These are phyloP conservation scores for Fomitopsis serialis DNA, from an alignment of 768 basidiomycete genomes.

Conservation along the genomic window DNA sequence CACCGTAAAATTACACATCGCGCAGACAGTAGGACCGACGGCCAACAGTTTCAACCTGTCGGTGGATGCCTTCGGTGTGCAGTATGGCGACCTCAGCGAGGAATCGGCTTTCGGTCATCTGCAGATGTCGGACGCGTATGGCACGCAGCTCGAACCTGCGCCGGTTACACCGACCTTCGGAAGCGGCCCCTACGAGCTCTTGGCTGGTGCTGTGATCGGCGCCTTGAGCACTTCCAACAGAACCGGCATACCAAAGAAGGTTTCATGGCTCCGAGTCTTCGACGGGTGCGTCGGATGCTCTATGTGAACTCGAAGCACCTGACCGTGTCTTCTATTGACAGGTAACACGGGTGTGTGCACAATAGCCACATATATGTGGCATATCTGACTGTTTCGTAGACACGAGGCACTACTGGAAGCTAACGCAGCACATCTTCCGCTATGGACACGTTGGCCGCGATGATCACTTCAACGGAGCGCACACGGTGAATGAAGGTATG, in stretches of 20 bases:
- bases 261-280: slow-evolving; percentile 22
- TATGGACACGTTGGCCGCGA: slow-evolving; percentile 33
- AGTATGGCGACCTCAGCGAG: slow-evolving; percentile 31
- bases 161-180: slow-evolving; percentile 44
- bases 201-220: slow-evolving; percentile 29
- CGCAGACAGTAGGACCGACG: slow-evolving; percentile 57
- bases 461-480: slow-evolving; percentile 31
- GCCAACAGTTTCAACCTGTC: slow-evolving; percentile 54
- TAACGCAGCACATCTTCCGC: slow-evolving; percentile 59
- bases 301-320: neutral
- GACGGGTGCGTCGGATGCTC: slow-evolving; percentile 8
- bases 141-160: slow-evolving; percentile 56
- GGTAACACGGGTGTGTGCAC: slow-evolving; percentile 21
- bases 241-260: slow-evolving; percentile 15
- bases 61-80: slow-evolving; percentile 49
- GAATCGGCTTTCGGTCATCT: slow-evolving; percentile 39
- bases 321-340: neutral
- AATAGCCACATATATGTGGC: neutral
- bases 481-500: slow-evolving; percentile 72
- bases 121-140: slow-evolving; percentile 43
- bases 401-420: slow-evolving; percentile 40
- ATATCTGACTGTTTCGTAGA: slow-evolving; percentile 21
- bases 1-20: slow-evolving; percentile 40
- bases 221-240: slow-evolving; percentile 15
- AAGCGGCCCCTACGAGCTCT: slow-evolving; percentile 23